These are phyloP conservation scores for Colletotrichum filicis DNA, from an alignment of 2,329 filamentous ascomycete genomes.

Conservation along the genomic window DNA sequence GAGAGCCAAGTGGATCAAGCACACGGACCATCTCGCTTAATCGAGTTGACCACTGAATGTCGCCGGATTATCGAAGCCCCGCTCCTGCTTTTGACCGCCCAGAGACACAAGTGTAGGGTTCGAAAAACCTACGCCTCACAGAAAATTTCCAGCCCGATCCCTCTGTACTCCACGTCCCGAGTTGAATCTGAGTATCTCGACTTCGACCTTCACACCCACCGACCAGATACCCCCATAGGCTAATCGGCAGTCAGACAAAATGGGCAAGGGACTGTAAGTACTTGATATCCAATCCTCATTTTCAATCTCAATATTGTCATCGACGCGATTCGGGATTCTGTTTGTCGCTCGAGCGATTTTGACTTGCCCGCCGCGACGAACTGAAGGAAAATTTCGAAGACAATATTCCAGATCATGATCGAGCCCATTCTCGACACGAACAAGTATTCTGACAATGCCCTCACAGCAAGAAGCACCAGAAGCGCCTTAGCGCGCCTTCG, in stretches of 20 bases:
- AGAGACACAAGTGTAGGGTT: conserved; percentile 13
- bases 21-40: conserved; percentile 29
- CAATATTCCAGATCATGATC: neutral
- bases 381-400: neutral
- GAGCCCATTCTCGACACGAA: neutral
- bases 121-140: conserved; percentile 29
- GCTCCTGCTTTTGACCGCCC: neutral
- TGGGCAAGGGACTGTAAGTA: conserved; percentile 74
- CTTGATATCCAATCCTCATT: neutral
- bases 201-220: conserved; percentile 34
- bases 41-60: neutral
- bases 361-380: neutral
- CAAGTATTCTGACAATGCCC: conserved; percentile 44
- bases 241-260: conserved; percentile 55
- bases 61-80: conserved; percentile 23
- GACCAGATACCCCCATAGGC: conserved; percentile 35
- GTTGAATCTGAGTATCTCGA: neutral
- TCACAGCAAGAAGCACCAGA: conserved; percentile 97
- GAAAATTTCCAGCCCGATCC: neutral
- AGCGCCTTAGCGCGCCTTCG: conserved; percentile 98
- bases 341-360: neutral
- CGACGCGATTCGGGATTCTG: neutral
- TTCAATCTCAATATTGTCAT: neutral
- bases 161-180: conserved; percentile 23
- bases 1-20: neutral